phyloP scores from a whole-genome alignment of 2,329 filamentous ascomycete genomes.

The Juglanconis oblonga region DNA sequence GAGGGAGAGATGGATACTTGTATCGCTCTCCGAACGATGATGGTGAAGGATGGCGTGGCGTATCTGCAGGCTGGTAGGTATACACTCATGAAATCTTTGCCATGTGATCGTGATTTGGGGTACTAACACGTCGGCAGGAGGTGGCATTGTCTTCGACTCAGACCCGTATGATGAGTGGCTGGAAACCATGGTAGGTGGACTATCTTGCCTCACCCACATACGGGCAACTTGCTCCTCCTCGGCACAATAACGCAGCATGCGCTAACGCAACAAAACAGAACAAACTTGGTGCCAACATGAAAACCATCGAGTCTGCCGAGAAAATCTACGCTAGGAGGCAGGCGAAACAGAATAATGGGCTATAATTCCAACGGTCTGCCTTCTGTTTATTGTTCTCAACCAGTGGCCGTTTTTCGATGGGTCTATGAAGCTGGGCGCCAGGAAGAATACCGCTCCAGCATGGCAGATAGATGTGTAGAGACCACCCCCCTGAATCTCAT shows the following conservation, averaged over 20 bases:
- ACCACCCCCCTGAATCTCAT: neutral
- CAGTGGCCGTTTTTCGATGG: too few species aligned
- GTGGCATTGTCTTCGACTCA: conserved; percentile 92
- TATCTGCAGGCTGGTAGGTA: conserved; percentile 76
- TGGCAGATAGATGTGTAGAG: neutral
- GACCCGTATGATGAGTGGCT: conserved; percentile 89
- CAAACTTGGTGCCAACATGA: conserved; percentile 87
- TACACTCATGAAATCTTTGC: neutral
- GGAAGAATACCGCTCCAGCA: neutral
- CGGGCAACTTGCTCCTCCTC: too few species aligned
- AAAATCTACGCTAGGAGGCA: conserved; percentile 48
- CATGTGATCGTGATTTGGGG: neutral
- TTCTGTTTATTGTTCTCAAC: neutral
- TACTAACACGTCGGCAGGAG: conserved; percentile 43
- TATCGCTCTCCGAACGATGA: conserved; percentile 83
- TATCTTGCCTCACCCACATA: neutral
- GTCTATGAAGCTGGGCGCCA: neutral
- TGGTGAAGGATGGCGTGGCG: conserved; percentile 85
- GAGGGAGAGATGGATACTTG: conserved; percentile 92
- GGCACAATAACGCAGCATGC: conserved; percentile 35
- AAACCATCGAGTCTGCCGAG: conserved; percentile 83
- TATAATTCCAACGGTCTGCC: neutral
- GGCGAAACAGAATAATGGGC: neutral
- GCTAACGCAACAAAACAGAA: conserved; percentile 45
- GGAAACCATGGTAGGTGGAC: conserved; percentile 64